Base-by-base conservation (phyloP, 2,329 filamentous ascomycete genomes). In the Mariannaea elegans region DNA sequence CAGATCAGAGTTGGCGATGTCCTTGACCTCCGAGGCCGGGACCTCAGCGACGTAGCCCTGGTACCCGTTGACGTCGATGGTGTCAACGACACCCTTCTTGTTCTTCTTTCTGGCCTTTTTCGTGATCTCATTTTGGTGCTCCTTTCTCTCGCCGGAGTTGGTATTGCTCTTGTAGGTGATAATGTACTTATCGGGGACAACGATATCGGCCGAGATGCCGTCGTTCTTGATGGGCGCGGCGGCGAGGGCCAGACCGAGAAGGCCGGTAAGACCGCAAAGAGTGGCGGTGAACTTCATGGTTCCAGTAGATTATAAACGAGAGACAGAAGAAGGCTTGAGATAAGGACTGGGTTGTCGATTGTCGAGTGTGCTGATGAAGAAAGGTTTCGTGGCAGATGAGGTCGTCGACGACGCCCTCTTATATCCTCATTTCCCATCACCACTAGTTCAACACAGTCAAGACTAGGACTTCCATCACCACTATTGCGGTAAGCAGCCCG, bases 1-100 rank as follows among this genome's bases (percentile, higher is more conserved):
- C 21, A 65, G 32, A 6, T 54, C 32, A 38, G 54, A 63, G 16
- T 63, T 18, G 2, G 34, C 18, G 1, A 65, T 47, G 3, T 50
- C 54, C 9, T 53, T 31, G 9, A 66, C 47, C 9, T 57, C 39
- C 0, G 60, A 56, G 1, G 32, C 2, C 0, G 54, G 21, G 6
- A 66, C 59, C 39, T 65, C 27, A 2, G 41, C 64, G 13, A 65
- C 55, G 13, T 63, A 65, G 16, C 57, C 60, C 42, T 65, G 16
- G 12, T 50, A 34, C 2, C 18, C 31, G 7, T 31, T 41, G 0
- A 65, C 36, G 9, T 53, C 23, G 29, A 65, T 47, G 1, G 45
- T 51, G 0, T 56, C 29, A 1, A 63, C n/a, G 2, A 65, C 48
- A 2, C 62, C 64, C n/a, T 48, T 51, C 8, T 58, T 64, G 18